Evolutionary conservation across 352 stramenopile species (phyloP).

Genomic region (Chrysophaeum taylorii): DNA sequence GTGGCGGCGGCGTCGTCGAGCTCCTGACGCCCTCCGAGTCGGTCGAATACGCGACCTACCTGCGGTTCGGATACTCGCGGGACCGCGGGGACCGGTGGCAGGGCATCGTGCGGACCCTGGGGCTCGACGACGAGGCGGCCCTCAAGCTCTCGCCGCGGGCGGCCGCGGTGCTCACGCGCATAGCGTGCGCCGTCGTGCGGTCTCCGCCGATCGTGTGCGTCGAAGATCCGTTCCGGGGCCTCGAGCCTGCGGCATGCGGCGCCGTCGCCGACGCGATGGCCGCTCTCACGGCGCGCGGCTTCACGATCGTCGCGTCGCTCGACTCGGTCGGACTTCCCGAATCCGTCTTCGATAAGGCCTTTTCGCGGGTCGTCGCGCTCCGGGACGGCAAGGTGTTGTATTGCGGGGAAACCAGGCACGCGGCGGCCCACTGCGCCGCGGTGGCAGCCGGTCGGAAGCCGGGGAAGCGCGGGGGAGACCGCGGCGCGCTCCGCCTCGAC

Average conservation of each 20-base stretch:
- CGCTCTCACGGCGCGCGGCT: neutral
- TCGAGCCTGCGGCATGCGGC: neutral
- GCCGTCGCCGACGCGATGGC: neutral
- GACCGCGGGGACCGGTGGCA: neutral
- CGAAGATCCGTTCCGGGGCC: conserved; percentile 2
- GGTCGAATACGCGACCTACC: neutral
- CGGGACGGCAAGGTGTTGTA: neutral
- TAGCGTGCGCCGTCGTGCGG: neutral
- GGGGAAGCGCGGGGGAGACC: neutral
- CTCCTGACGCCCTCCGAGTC: neutral
- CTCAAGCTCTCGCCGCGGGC: neutral
- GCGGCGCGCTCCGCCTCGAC: neutral
- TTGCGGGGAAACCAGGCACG: neutral
- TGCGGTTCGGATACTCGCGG: neutral
- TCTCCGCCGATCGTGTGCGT: neutral
- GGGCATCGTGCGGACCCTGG: neutral
- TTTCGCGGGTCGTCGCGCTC: neutral
- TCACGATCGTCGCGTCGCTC: neutral
- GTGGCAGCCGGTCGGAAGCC: neutral
- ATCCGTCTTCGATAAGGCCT: neutral
- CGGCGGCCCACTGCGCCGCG: neutral
- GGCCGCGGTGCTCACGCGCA: neutral
- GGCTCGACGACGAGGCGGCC: neutral
- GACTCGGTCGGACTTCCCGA: neutral
- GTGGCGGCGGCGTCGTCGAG: neutral